Evolutionary conservation across 140 eudicot species (phyloP).

Genomic region (Anethum foeniculum): DNA sequence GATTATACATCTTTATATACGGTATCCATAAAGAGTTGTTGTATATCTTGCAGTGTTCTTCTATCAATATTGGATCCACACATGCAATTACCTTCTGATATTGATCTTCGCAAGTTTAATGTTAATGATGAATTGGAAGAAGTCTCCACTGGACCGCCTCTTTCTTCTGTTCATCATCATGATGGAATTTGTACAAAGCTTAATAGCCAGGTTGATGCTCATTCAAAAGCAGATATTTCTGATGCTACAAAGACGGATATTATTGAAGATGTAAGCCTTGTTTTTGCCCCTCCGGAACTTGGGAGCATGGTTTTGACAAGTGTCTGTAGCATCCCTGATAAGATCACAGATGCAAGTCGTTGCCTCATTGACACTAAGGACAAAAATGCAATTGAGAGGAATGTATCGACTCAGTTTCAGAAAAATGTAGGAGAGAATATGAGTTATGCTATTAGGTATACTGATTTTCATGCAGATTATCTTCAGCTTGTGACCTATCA

Average conservation of each 20-base stretch:
- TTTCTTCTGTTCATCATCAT: conserved; percentile 22
- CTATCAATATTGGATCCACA: conserved; percentile 86
- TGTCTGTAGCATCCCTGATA: conserved; percentile 32
- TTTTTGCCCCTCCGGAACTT: conserved; percentile 80
- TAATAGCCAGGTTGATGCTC: conserved; percentile 42
- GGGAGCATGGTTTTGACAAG: conserved; percentile 43
- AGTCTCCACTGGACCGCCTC: conserved; percentile 23
- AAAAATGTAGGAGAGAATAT: conserved; percentile 16
- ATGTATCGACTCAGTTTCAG: conserved; percentile 8
- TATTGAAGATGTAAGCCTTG: conserved; percentile 63
- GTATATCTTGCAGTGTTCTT: conserved; percentile 67
- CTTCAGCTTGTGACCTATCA: conserved; percentile 64
- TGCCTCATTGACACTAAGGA: conserved; percentile 24
- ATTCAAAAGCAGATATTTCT: conserved; percentile 40
- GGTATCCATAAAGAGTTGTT: neutral
- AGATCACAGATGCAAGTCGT: conserved; percentile 36
- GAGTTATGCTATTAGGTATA: conserved; percentile 25
- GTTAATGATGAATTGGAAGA: conserved; percentile 29
- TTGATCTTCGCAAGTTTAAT: conserved; percentile 50
- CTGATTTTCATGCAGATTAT: conserved; percentile 55
- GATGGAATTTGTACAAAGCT: conserved; percentile 30
- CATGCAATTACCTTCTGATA: conserved; percentile 73
- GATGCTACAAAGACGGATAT: conserved; percentile 42
- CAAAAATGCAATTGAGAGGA: conserved; percentile 22
- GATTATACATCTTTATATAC: neutral